Conservation (phyloP, 768 basidiomycete species). For the Sporobolomyces roseus region DNA sequence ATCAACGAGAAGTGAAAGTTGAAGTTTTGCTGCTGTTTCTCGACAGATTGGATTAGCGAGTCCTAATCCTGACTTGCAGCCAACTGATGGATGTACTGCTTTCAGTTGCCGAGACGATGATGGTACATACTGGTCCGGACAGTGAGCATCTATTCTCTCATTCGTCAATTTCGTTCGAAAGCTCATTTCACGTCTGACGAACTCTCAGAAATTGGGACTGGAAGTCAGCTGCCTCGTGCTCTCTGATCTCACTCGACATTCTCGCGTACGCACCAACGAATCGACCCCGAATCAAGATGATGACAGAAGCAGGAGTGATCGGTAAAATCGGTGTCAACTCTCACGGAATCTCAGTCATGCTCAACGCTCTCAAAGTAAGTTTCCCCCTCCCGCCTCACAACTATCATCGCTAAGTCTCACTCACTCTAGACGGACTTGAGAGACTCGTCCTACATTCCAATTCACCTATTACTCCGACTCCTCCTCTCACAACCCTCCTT, state of each 20-base stretch:
- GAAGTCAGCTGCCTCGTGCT: neutral
- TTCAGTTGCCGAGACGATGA: slow-evolving; percentile 8
- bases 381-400: neutral
- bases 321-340: slow-evolving; percentile 13
- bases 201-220: slow-evolving; percentile 13
- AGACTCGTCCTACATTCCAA: slow-evolving; percentile 2
- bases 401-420: neutral
- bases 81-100: slow-evolving; percentile 9
- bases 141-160: neutral
- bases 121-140: slow-evolving; percentile 7
- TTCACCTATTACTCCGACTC: slow-evolving; percentile 9
- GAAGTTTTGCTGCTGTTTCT: neutral
- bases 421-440: neutral
- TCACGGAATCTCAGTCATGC: neutral
- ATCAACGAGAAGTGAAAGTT: no score
- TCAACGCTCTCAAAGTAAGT: slow-evolving; percentile 15
- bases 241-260: slow-evolving; percentile 2
- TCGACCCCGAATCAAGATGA: slow-evolving; percentile 7
- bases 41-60: slow-evolving; percentile 12
- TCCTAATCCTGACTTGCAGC: neutral
- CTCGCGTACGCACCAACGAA: slow-evolving; percentile 4
- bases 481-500: neutral
- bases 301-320: slow-evolving; percentile 18
- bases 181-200: neutral
- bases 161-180: neutral